Conservation (phyloP, 2,329 filamentous ascomycete species). For the Chrysosporium keratinophilum region DNA sequence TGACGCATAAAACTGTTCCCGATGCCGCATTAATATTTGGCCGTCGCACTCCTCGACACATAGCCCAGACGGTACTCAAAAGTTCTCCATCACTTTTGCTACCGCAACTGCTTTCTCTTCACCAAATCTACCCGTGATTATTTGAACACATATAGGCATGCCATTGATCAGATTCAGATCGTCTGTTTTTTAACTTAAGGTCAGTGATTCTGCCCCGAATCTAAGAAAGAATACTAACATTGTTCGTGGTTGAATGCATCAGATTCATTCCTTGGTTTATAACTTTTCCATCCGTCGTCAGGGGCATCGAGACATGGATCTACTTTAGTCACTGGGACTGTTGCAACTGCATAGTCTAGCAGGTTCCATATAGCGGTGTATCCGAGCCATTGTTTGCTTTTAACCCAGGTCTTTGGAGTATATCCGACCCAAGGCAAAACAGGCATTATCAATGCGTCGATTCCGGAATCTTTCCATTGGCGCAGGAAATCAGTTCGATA, state of each 20-base stretch:
- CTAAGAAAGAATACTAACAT: slow-evolving; percentile 39
- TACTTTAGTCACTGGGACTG: slow-evolving; percentile 48
- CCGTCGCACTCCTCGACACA: not conserved
- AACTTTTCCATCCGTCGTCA: slow-evolving; percentile 22
- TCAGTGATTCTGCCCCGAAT: not conserved
- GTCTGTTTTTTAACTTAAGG: slow-evolving; percentile 17
- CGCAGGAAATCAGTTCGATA: slow-evolving; percentile 25
- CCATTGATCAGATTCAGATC: slow-evolving; percentile 26
- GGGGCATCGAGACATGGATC: slow-evolving; percentile 35
- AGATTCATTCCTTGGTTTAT: slow-evolving; percentile 34
- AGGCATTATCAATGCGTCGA: slow-evolving; percentile 29
- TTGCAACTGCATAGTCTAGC: slow-evolving; percentile 53
- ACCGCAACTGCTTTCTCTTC: slow-evolving; percentile 28
- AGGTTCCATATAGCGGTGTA: slow-evolving; percentile 61
- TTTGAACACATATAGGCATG: slow-evolving; percentile 29
- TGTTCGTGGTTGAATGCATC: slow-evolving; percentile 40
- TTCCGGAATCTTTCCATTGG: slow-evolving; percentile 23
- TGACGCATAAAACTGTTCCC: too few species aligned
- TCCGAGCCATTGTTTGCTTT: slow-evolving; percentile 34
- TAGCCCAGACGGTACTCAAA: not conserved
- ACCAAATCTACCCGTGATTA: slow-evolving; percentile 26
- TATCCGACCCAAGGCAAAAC: slow-evolving; percentile 27
- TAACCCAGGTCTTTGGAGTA: slow-evolving; percentile 26
- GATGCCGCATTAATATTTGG: too few species aligned
- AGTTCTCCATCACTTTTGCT: slow-evolving; percentile 21